phyloP scores from a whole-genome alignment of 2,329 filamentous ascomycete species.

The Pyrenochaeta sp. region DNA sequence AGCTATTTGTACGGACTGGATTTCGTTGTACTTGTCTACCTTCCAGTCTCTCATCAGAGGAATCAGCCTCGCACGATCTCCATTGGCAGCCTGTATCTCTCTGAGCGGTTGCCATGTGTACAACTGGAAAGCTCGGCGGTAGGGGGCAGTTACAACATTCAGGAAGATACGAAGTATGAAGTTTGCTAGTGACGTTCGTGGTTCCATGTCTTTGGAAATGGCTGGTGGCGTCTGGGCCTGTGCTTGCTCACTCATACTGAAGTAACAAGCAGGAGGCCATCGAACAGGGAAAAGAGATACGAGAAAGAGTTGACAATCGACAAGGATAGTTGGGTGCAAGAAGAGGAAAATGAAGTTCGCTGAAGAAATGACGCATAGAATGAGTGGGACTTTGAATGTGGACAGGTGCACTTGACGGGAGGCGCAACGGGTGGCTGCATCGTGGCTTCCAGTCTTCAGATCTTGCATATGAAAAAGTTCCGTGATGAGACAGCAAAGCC shows the following conservation, averaged over 20 bases:
- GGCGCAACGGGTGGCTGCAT: conserved; percentile 18
- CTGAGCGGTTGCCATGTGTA: conserved; percentile 40
- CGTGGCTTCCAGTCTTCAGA: conserved; percentile 13
- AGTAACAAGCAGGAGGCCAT: no score
- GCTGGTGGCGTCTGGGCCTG: conserved; percentile 1
- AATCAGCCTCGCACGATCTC: conserved; percentile 26
- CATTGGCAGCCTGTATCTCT: conserved; percentile 27
- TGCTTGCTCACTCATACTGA: conserved; percentile 6
- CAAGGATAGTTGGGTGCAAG: background rate
- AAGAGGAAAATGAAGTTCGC: background rate
- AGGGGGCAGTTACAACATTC: conserved; percentile 30
- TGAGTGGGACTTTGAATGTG: background rate
- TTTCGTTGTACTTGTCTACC: conserved; percentile 37
- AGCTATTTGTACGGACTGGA: conserved; percentile 37
- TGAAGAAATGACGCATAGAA: background rate
- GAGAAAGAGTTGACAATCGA: no score
- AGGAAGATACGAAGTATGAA: conserved; percentile 1
- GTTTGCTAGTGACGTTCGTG: conserved; percentile 4
- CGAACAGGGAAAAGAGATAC: background rate
- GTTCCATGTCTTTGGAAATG: conserved; percentile 1
- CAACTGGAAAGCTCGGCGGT: conserved; percentile 40
- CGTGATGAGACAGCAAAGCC: background rate
- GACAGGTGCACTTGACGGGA: conserved; percentile 4
- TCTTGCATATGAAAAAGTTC: background rate
- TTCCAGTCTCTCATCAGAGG: conserved; percentile 32